Evolutionary conservation across 768 basidiomycete species (phyloP), one percentile per base, ranked within the genome.

Genomic region (Boletus bicolor): DNA sequence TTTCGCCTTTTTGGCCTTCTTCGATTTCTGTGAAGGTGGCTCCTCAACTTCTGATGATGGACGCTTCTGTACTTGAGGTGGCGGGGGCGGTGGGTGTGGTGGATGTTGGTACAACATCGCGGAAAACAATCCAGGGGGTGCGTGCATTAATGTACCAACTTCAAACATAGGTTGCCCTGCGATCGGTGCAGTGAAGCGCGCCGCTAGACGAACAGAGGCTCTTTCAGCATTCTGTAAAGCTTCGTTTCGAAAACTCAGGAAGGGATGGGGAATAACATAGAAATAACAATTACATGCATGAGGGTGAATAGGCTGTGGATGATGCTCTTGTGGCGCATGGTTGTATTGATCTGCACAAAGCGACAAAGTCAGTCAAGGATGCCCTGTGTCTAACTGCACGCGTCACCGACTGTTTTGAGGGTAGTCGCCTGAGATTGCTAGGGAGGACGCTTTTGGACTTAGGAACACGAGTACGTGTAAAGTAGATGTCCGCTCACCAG

Each of bases 141-240:
- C 60, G 49, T 68, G 68, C 66, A 72, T 70, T 28, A 69, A 61
- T 38, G 72, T 59, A 56, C 72, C 68, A 42, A 68, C 64, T 63
- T 73, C 75, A 46, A 70, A 71, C 56, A 70, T 53, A 44, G 69
- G 62, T 59, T 71, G 59, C 38, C 61, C 62, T 24, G 63, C 44
- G 12, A 75, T 69, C 48, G 71, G 67, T 15, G 67, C 64, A 30
- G 74, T 71, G 44, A 71, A 79, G 44, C 84, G 81, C 35, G 83
- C 82, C 44, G 78, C 79, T 63, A 86, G 60, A 61, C 83, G 83
- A 68, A 84, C 68, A 65, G 83, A 83, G 53, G 76, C 82, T 55
- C 85, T 73, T 63, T 85, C 79, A 65, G 75, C 62, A 47, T 59
- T 53, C 73, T 85, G 84, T 72, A 76, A 85, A 58, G 68, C 82